phyloP scores from a whole-genome alignment of 495 filamentous ascomycete genomes.

The Podospora tetraspora region DNA sequence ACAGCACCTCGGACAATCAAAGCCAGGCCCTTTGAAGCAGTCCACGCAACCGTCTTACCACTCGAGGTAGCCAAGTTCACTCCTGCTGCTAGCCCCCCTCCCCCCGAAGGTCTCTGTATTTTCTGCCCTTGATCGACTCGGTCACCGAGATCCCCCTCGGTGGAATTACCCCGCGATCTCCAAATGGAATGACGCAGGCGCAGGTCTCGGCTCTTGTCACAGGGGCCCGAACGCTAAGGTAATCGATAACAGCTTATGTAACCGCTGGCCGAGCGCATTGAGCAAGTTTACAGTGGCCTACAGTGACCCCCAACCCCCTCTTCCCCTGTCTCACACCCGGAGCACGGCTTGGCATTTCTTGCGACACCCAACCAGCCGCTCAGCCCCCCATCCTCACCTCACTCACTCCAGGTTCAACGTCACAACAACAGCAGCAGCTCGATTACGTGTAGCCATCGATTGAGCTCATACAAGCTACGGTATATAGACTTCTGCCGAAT shows the following conservation, averaged over 20 bases:
- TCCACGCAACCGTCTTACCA: not conserved
- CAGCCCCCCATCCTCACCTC: not conserved
- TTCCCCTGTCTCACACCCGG: not conserved
- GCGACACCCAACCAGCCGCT: not conserved
- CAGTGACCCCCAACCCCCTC: not conserved
- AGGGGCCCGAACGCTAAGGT: not conserved
- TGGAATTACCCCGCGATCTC: not conserved
- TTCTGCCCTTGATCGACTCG: not conserved
- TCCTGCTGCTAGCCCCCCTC: not conserved
- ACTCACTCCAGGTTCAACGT: not conserved
- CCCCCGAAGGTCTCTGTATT: not conserved
- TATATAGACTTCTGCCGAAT: not conserved
- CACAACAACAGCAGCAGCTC: not conserved
- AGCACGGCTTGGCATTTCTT: not conserved
- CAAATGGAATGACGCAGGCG: not conserved
- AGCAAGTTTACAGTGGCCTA: not conserved
- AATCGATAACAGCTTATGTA: not conserved
- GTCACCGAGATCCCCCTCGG: not conserved
- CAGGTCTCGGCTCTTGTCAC: not conserved
- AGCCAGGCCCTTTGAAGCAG: not conserved
- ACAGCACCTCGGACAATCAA: not conserved
- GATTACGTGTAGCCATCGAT: not conserved
- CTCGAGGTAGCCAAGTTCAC: no score
- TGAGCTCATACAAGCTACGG: not conserved
- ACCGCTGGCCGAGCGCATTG: not conserved